phyloP scores from a whole-genome alignment of 768 basidiomycete genomes.

The Amanita phalloides region DNA sequence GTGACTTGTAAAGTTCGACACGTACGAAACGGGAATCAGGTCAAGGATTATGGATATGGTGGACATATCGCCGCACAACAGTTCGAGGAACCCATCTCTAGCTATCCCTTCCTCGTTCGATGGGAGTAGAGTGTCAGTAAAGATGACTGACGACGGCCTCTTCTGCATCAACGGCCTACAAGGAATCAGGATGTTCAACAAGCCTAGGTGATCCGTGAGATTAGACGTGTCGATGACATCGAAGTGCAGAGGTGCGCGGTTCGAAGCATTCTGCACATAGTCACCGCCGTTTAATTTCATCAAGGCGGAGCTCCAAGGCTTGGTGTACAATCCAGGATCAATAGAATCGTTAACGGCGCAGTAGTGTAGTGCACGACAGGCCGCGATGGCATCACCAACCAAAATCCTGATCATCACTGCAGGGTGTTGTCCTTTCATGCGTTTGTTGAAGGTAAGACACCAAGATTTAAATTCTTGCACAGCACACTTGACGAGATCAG shows the following conservation, averaged over 20 bases:
- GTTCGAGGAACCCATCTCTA: slow-evolving; percentile 19
- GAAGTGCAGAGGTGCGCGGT: slow-evolving; percentile 24
- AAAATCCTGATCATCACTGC: slow-evolving; percentile 26
- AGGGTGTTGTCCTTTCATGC: neutral
- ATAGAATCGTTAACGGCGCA: slow-evolving; percentile 10
- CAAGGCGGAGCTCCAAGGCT: slow-evolving; percentile 22
- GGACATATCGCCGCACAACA: slow-evolving; percentile 26
- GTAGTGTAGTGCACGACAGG: slow-evolving; percentile 24
- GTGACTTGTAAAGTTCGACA: slow-evolving; percentile 28
- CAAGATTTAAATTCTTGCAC: slow-evolving; percentile 23
- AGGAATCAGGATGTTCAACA: slow-evolving; percentile 31
- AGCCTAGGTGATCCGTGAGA: slow-evolving; percentile 34
- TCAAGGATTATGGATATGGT: slow-evolving; percentile 31
- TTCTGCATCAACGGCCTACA: slow-evolving; percentile 25
- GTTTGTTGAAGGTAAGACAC: slow-evolving; percentile 19
- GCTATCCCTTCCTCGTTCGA: slow-evolving; percentile 13
- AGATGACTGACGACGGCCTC: slow-evolving; percentile 21
- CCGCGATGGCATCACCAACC: slow-evolving; percentile 26
- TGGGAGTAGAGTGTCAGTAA: slow-evolving; percentile 30
- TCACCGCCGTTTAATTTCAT: slow-evolving; percentile 22
- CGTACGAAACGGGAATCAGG: slow-evolving; percentile 25
- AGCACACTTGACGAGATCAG: slow-evolving; percentile 18
- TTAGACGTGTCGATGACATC: slow-evolving; percentile 42
- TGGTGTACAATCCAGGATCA: slow-evolving; percentile 19
- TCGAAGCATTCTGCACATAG: slow-evolving; percentile 12